These are phyloP conservation scores for Rhodotorula sp. DNA, from an alignment of 1,284 basidiomycete species.

Conservation along the genomic window DNA sequence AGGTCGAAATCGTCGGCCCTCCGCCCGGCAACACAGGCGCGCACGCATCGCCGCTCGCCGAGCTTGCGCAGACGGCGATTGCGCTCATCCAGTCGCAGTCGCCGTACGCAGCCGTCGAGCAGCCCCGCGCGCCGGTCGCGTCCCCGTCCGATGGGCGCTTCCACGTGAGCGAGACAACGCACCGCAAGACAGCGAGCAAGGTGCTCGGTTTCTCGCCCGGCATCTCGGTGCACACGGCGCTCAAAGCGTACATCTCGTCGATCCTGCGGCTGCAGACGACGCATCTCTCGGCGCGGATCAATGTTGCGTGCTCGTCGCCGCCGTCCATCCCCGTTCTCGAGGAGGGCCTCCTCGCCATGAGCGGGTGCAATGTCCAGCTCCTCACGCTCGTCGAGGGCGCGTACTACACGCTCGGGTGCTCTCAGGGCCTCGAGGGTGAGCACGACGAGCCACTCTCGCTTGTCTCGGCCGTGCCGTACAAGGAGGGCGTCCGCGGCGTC, in stretches of 20 bases:
- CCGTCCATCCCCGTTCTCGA: constrained; percentile 44
- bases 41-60: constrained; percentile 16
- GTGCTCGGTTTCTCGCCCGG: constrained; percentile 37
- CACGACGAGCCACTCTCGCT: constrained; percentile 38
- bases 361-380: constrained; percentile 44
- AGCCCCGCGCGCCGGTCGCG: constrained; percentile 10
- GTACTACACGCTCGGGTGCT: constrained; percentile 44
- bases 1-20: constrained; percentile 41
- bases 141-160: constrained; percentile 18
- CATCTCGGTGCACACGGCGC: constrained; percentile 18
- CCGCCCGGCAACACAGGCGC: not conserved
- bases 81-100: constrained; percentile 40
- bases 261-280: constrained; percentile 39
- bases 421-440: constrained; percentile 35
- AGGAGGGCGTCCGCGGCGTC: constrained; percentile 43
- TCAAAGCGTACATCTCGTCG: constrained; percentile 38
- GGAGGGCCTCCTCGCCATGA: constrained; percentile 43
- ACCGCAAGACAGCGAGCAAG: constrained; percentile 33
- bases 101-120: constrained; percentile 34
- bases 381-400: constrained; percentile 45
- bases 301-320: constrained; percentile 45
- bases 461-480: constrained; percentile 42
- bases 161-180: constrained; percentile 29
- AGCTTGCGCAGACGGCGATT: constrained; percentile 37
- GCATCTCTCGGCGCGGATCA: constrained; percentile 37